Evolutionary conservation across 805 yeast genomes (phyloP).

Genomic region (Spathaspora arborariae): DNA sequence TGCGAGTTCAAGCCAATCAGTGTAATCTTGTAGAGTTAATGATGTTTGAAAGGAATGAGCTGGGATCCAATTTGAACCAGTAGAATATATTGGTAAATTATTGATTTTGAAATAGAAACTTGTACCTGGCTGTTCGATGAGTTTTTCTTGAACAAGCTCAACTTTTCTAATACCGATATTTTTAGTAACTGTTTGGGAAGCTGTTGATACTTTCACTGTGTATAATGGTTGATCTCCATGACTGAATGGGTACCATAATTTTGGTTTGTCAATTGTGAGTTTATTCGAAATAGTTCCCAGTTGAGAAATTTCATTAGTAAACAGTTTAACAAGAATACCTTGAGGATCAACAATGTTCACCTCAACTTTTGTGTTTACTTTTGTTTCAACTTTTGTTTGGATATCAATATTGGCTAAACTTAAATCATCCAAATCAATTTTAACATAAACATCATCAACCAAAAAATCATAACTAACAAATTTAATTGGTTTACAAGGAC

Average conservation of each 20-base stretch:
- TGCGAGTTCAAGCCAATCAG: conserved; percentile 30
- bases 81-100: conserved; percentile 31
- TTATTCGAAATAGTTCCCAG: neutral
- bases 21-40: conserved; percentile 32
- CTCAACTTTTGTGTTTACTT: neutral
- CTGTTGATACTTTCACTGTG: conserved; percentile 14
- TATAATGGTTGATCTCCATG: conserved; percentile 37
- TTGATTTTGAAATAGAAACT: conserved; percentile 44
- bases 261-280: conserved; percentile 20
- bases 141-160: conserved; percentile 35
- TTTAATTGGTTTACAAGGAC: conserved; percentile 38
- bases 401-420: conserved; percentile 11
- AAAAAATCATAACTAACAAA: conserved; percentile 17
- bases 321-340: conserved; percentile 7
- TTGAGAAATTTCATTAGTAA: neutral
- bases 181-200: conserved; percentile 12
- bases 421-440: conserved; percentile 7
- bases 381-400: neutral
- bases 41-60: conserved; percentile 37
- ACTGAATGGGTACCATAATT: conserved; percentile 40
- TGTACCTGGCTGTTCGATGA: conserved; percentile 29
- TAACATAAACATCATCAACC: conserved; percentile 16
- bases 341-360: conserved; percentile 13
- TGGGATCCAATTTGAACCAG: conserved; percentile 50
- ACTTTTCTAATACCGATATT: conserved; percentile 39